These are phyloP conservation scores for Penicillium roqueforti DNA, from an alignment of 495 filamentous ascomycete species.

Conservation along the genomic window DNA sequence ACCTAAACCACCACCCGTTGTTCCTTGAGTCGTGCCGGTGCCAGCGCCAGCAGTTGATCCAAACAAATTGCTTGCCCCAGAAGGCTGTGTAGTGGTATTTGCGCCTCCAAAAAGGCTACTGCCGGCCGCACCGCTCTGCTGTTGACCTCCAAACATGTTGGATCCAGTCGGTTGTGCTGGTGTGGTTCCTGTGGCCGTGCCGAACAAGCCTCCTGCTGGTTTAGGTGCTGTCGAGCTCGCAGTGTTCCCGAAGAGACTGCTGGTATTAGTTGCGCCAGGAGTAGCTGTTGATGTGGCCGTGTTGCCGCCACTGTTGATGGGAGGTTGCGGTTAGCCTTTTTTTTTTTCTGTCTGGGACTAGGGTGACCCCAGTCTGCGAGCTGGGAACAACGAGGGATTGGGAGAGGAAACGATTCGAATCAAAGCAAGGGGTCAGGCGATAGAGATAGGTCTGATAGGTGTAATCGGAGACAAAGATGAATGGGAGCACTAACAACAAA, in stretches of 20 bases:
- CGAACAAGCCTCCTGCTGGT: conserved; percentile 48
- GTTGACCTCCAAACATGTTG: conserved; percentile 40
- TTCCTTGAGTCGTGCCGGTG: conserved; percentile 26
- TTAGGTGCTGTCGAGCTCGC: conserved; percentile 28
- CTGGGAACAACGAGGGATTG: neutral
- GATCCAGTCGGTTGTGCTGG: conserved; percentile 35
- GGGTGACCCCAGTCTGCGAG: neutral
- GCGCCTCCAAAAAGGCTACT: conserved; percentile 52
- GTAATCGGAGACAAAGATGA: conserved; percentile 2
- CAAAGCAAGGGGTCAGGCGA: conserved; percentile 9
- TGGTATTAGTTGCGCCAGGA: conserved; percentile 26
- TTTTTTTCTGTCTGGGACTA: neutral
- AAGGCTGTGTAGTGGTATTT: conserved; percentile 42
- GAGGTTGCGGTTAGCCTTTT: conserved; percentile 3
- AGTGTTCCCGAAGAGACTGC: conserved; percentile 39
- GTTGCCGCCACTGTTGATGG: conserved; percentile 23
- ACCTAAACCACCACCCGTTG: conserved; percentile 29
- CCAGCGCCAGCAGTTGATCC: conserved; percentile 33
- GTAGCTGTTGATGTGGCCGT: conserved; percentile 29
- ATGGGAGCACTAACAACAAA: conserved; percentile 55
- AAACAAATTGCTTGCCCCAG: conserved; percentile 41
- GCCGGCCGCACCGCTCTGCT: conserved; percentile 23
- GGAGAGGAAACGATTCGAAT: neutral
- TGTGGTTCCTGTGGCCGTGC: conserved; percentile 28
- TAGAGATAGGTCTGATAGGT: conserved; percentile 2